Conservation (phyloP, 108 stramenopile species). For the Cyclotella distinguenda region DNA sequence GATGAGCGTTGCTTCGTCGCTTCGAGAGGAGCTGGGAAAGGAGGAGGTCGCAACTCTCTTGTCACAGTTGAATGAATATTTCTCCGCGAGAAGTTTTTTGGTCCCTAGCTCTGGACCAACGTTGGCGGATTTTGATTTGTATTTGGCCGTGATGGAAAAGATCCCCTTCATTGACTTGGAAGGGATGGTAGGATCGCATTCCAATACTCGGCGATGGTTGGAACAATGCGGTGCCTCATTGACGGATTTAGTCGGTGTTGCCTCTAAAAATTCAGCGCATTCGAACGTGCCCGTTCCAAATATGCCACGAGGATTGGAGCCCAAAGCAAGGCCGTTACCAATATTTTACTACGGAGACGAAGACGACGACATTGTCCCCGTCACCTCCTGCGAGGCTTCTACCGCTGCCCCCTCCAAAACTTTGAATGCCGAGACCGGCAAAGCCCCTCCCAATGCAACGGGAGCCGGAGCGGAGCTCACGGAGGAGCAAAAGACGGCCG, state of each 20-base stretch:
- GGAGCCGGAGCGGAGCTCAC: conserved; percentile 30
- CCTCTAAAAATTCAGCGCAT: conserved; percentile 22
- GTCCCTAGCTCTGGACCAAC: conserved; percentile 52
- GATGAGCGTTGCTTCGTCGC: conserved; percentile 71
- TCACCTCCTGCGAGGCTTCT: conserved; percentile 6
- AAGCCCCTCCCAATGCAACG: conserved; percentile 4
- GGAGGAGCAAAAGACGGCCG: conserved; percentile 55
- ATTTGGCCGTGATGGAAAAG: conserved; percentile 44
- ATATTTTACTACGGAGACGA: conserved; percentile 74
- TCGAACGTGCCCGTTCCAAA: conserved; percentile 16
- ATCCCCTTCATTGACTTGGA: conserved; percentile 12
- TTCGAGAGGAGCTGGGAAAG: conserved; percentile 20
- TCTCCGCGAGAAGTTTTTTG: conserved; percentile 63
- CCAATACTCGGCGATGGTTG: conserved; percentile 61
- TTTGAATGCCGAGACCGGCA: conserved; percentile 5
- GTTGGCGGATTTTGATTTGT: conserved; percentile 76
- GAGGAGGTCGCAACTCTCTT: conserved; percentile 25
- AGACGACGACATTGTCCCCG: conserved; percentile 42
- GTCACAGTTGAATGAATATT: conserved; percentile 57
- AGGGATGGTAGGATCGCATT: conserved; percentile 9
- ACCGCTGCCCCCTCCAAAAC: not conserved
- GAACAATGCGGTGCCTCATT: conserved; percentile 39
- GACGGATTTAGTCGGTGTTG: conserved; percentile 18
- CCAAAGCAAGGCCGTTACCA: conserved; percentile 30
- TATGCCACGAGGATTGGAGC: conserved; percentile 19